Evolutionary conservation across 805 yeast genomes (phyloP), one percentile per base, ranked within the genome.

Genomic region (Cyberlindnera sargentensis): DNA sequence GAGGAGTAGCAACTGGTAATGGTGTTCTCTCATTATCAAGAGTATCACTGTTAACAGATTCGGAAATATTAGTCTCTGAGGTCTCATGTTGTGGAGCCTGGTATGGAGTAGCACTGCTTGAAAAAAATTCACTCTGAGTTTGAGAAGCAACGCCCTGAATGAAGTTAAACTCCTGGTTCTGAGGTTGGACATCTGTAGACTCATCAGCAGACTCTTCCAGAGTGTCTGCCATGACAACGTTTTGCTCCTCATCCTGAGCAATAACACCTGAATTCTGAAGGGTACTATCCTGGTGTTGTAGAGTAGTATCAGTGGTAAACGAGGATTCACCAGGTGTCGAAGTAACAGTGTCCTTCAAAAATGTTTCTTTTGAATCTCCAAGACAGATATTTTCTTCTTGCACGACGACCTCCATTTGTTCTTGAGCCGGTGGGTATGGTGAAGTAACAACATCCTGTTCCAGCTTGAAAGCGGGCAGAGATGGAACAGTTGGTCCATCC

Each of bases 81-180:
- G 32, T 27, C 1, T 34, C 39, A 30, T 34, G 24, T 24, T 41
- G 46, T 23, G 56, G 51, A 15, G 49, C 46, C 23, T 44, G 44
- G 37, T 45, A 45, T 4, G 51, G 51, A 6, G 44, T 48, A 11
- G 47, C 47, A 37, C 45, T 37, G 15, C 39, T 15, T 20, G 51
- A 36, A 1, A 53, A 55, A 43, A 47, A 41, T 29, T 46, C 51
- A 38, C 53, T 50, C 33, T 44, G 46, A 23, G 44, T 45, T 24
- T 34, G 42, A 7, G 30, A 28, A 9, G 9, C 30, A 28, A 28
- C 6, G 8, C 30, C 30, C 8, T 28, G 30, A 28, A 9, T 6
- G 30, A 28, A 7, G 24, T 24, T n/a, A 8, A 41, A 39, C 1
- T 11, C 15, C 23, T 32, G 23, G 34, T 31, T 9, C 8, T 24